Evolutionary conservation across 163 green algal genomes (phyloP), one percentile per base, ranked within the genome.

Genomic region (Scenedesmus sp.): DNA sequence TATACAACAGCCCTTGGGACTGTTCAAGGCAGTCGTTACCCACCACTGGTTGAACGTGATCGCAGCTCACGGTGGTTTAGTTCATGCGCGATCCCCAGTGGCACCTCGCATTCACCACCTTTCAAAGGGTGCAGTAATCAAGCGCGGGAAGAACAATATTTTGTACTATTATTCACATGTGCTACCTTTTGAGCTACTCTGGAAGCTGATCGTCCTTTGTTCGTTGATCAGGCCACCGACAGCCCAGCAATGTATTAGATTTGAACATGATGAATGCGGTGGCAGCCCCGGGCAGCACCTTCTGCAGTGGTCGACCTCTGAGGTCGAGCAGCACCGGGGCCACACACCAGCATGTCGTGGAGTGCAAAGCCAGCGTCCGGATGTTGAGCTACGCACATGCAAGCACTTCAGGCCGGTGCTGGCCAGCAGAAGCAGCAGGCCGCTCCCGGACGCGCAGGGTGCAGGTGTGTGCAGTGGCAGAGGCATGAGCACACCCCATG

Each of bases 391-490:
- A 87, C n/a, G n/a, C 18, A 26, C 42, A 78, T 49, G 53, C 82
- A 0, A 87, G 53, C 83, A 68, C 26, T 26, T 82, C 61, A 65
- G 83, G 83, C 46, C 44, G 46, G 30, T 51, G 86, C 86, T 40
- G 46, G 30, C 44, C 44, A 86, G 43, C 44, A 46, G 46, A 56
- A n/a, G 80, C 80, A 86, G 44, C 44, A 72, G 44, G 46, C 80
- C 65, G 65, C 30, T n/a, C 65, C 40, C 65, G 65, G 30, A 46
- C 61, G 4, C 61, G 61, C 65, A 70, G 85, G 35, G 24, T 84
- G 73, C 86, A 90, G 73, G 86, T 84, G 76, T 81, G 83, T 70
- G 26, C 59, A 82, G 56, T 59, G 61, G 26, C 24, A n/a, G 43
- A 61, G 56, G n/a, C 59, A 68, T 70, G 30, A 65, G 59, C 56